Evolutionary conservation across 768 basidiomycete species (phyloP), one percentile per base, ranked within the genome.

Genomic region (Lentinula sp.): DNA sequence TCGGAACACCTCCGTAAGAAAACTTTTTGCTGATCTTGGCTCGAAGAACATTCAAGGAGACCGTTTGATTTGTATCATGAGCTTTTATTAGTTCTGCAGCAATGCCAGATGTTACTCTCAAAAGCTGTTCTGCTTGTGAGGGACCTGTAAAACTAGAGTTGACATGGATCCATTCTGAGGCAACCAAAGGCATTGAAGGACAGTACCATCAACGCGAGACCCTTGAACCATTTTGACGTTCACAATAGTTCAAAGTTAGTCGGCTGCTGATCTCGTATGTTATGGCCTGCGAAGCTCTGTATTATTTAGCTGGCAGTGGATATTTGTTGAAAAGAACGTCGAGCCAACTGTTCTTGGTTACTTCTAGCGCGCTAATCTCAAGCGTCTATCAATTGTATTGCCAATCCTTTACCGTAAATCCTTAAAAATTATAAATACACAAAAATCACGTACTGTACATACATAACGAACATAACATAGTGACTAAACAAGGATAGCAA

Each of bases 41-140:
- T 45, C 96, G 89, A 51, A 98, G 80, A 56, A 88, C 86, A 68
- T 97, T 98, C 59, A 99, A 78, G 7, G 93, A 94, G 57, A 96
- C 86, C 0, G 86, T 80, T 63, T 85, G 77, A 64, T 86, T 86
- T 35, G 84, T 78, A 67, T 95, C 87, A 72, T 96, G 86, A 3
- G 92, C 88, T 71, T 87, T 87, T 70, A 98, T 95, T 64, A 99
- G 83, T 69, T 95, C 93, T 65, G 92, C 85, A 21, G 97, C 97
- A 66, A 99, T 97, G 23, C 93, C 92, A 3, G 95, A 93, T 11
- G 94, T 96, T 58, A 93, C 91, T 58, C 94, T 86, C 34, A 99
- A 81, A 49, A 98, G 83, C 40, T 84, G 80, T 73, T 98, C 97
- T 5, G 95, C 90, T 74, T 98, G 94, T 0, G 93, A 95, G 15